phyloP scores from a whole-genome alignment of 1,139 yeast genomes.

The Geotrichum candidum region DNA sequence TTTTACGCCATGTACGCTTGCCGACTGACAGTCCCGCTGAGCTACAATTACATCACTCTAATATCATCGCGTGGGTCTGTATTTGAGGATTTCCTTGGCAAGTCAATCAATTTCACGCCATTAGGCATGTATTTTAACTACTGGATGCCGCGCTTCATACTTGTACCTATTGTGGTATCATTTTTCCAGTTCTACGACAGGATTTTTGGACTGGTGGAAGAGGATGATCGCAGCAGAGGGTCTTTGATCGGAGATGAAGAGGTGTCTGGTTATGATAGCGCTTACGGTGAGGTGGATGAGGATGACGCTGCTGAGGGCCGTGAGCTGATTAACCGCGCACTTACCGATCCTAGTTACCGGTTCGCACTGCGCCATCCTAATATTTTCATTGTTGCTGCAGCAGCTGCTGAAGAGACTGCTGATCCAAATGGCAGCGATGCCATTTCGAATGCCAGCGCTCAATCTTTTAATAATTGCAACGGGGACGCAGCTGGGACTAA shows the following conservation, averaged over 20 bases:
- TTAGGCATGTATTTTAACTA: conserved; percentile 67
- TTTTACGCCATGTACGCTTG: conserved; percentile 80
- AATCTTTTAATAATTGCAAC: background rate
- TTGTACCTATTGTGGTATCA: conserved; percentile 64
- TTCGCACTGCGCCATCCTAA: conserved; percentile 23
- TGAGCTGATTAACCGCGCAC: conserved; percentile 34
- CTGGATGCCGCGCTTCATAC: conserved; percentile 65
- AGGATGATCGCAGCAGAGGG: conserved; percentile 49
- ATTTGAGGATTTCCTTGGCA: conserved; percentile 56
- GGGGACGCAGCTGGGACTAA: background rate
- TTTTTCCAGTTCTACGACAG: conserved; percentile 62
- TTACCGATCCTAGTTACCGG: conserved; percentile 29
- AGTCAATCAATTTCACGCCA: conserved; percentile 68
- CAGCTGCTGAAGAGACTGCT: background rate
- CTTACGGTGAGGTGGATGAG: conserved; percentile 28
- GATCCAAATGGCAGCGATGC: background rate
- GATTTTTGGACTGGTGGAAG: conserved; percentile 36
- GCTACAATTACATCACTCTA: conserved; percentile 70
- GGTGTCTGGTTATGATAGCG: background rate
- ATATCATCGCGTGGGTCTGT: conserved; percentile 45
- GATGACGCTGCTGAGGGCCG: conserved; percentile 34
- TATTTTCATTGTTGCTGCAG: conserved; percentile 2
- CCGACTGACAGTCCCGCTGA: conserved; percentile 76
- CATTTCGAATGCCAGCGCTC: background rate
- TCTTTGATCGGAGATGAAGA: conserved; percentile 48